Percentiles rank a stretch among this genome's conserved stretches.
These are phyloP conservation scores for Xylariaceae sp. DNA, from an alignment of 2,329 filamentous ascomycete genomes.

Conservation along the genomic window DNA sequence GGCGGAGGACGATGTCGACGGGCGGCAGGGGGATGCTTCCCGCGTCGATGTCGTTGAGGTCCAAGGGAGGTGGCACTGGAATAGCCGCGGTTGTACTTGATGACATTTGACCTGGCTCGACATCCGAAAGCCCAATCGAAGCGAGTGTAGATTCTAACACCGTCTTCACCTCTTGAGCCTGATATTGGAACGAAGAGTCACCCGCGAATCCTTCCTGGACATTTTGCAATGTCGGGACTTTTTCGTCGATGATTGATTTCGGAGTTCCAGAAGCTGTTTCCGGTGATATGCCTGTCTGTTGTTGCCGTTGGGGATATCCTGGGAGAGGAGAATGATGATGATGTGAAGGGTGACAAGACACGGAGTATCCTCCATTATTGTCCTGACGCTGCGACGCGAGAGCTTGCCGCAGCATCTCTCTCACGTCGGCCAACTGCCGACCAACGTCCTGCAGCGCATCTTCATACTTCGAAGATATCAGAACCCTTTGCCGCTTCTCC, in stretches of 20 bases:
- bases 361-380: conserved; percentile 8
- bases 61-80: not conserved
- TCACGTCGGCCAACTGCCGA: conserved; percentile 25
- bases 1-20: conserved; percentile 23
- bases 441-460: conserved; percentile 30
- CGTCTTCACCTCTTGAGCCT: conserved; percentile 20
- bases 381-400: too few species aligned
- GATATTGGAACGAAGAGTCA: conserved; percentile 28
- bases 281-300: too few species aligned
- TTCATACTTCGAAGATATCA: conserved; percentile 29
- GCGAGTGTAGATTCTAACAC: conserved; percentile 21
- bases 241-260: conserved; percentile 26
- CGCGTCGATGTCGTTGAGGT: conserved; percentile 10
- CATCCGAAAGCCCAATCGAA: conserved; percentile 14
- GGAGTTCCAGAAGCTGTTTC: conserved; percentile 15
- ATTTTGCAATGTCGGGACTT: conserved; percentile 20
- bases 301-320: too few species aligned
- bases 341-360: not conserved
- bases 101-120: conserved; percentile 4
- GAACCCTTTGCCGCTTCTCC: conserved; percentile 31
- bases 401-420: conserved; percentile 23
- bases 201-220: conserved; percentile 25
- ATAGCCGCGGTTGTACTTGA: conserved; percentile 1
- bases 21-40: conserved; percentile 23
- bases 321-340: too few species aligned